Conservation (phyloP, 495 filamentous ascomycete species). For the Chlorociboria aeruginascens region DNA sequence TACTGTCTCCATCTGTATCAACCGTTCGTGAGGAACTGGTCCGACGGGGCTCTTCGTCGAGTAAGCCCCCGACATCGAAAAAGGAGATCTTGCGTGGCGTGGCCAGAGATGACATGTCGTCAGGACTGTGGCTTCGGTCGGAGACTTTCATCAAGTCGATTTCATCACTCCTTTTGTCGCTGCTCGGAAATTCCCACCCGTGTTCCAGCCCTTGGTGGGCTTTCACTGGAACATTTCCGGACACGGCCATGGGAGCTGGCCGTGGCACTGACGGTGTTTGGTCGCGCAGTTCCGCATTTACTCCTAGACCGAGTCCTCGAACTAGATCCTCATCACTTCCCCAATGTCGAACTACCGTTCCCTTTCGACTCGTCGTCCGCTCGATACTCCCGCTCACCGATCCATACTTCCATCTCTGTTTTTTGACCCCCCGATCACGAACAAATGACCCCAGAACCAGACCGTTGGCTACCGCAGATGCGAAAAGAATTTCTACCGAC, state of each 20-base stretch:
- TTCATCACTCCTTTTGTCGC: slow-evolving; percentile 12
- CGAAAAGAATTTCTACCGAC: slow-evolving; percentile 65
- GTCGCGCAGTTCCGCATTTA: slow-evolving; percentile 44
- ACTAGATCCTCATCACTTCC: slow-evolving; percentile 76
- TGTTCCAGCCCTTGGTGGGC: slow-evolving; percentile 3
- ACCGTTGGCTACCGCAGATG: slow-evolving; percentile 64
- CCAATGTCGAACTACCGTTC: slow-evolving; percentile 51
- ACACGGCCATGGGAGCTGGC: slow-evolving; percentile 29
- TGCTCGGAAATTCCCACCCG: slow-evolving; percentile 14
- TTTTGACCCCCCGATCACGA: slow-evolving; percentile 67
- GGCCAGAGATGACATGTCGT: slow-evolving; percentile 18
- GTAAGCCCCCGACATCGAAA: slow-evolving; percentile 59
- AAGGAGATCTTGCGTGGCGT: slow-evolving; percentile 46
- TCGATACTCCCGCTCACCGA: slow-evolving; percentile 40
- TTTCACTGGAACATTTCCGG: slow-evolving; percentile 19
- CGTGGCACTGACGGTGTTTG: slow-evolving; percentile 18
- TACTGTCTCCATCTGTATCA: slow-evolving; percentile 15
- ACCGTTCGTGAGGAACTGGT: slow-evolving; percentile 4
- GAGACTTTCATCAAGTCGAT: slow-evolving; percentile 11
- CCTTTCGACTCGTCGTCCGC: slow-evolving; percentile 29
- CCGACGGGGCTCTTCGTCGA: slow-evolving; percentile 26
- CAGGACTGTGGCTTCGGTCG: not conserved
- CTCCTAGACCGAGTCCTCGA: slow-evolving; percentile 54
- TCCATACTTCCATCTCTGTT: slow-evolving; percentile 58
- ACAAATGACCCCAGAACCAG: slow-evolving; percentile 75